A percentile compares a stretch with the other conserved stretches of the same genome.
These are phyloP conservation scores for Sporothrix brunneoviolacea DNA, from an alignment of 2,329 filamentous ascomycete genomes.

Conservation along the genomic window DNA sequence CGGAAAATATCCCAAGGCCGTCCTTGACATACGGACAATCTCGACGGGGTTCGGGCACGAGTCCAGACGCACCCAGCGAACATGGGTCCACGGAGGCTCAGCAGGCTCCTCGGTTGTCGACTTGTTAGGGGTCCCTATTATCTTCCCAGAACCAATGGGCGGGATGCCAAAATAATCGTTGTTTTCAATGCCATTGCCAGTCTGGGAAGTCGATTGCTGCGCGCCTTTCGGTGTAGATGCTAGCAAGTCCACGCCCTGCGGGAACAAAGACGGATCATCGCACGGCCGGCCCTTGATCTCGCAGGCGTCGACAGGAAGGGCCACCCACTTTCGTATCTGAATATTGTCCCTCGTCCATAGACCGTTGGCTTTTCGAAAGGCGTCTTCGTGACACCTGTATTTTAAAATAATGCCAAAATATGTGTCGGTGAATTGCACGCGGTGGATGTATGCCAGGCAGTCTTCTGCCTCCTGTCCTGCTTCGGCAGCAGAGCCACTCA, in stretches of 20 bases:
- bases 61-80: slow-evolving; percentile 81
- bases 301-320: slow-evolving; percentile 85
- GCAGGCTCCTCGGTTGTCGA: slow-evolving; percentile 28
- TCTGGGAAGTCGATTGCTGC: neutral
- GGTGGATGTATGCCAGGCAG: slow-evolving; percentile 84
- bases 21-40: slow-evolving; percentile 75
- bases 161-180: slow-evolving; percentile 7
- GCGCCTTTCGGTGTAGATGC: slow-evolving; percentile 38
- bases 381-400: slow-evolving; percentile 78
- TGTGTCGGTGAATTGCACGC: slow-evolving; percentile 75
- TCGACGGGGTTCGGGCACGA: slow-evolving; percentile 64
- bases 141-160: slow-evolving; percentile 18
- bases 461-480: slow-evolving; percentile 55
- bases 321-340: slow-evolving; percentile 71
- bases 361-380: slow-evolving; percentile 80
- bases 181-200: neutral
- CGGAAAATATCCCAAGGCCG: slow-evolving; percentile 83
- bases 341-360: slow-evolving; percentile 93
- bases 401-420: slow-evolving; percentile 85
- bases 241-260: slow-evolving; percentile 43
- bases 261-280: slow-evolving; percentile 42
- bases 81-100: slow-evolving; percentile 72
- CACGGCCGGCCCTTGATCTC: slow-evolving; percentile 69
- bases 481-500: slow-evolving; percentile 22
- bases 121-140: slow-evolving; percentile 9